Evolutionary conservation across 805 yeast species (phyloP), one percentile per base, ranked within the genome.

Genomic region (Ogataea philodendri): DNA sequence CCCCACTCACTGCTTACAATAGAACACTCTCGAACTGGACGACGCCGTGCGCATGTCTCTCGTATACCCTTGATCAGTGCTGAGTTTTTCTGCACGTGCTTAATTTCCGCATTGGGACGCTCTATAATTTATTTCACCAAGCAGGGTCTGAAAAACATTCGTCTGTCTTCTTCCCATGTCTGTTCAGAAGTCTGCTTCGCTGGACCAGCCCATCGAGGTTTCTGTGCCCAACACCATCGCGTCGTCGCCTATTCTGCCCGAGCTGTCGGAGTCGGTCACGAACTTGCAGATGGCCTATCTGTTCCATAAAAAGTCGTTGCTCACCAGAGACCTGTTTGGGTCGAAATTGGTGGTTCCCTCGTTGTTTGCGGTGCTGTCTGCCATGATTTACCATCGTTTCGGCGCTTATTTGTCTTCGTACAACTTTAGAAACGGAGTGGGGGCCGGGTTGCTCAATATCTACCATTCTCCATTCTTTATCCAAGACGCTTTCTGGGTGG

Each of bases 281-380:
- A 78, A 75, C 39, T 59, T 83, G 41, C 76, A 81, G 19, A 76
- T 84, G 39, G 93, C 84, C 54, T 76, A 69, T 45, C 62, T 74
- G 37, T 53, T 71, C 15, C 67, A 63, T 44, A 54, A 64, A 24
- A 81, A 75, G 51, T 59, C 78, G 2, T 41, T 57, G 16, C 64
- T 76, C 35, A 74, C 72, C 52, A 67, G 53, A 39, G 49, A 51
- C 29, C 49, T 76, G 24, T 66, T 76, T 30, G 68, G 69, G 65
- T 71, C 70, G 52, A 74, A 72, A 3, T 39, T 63, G 15, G 62
- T 75, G 0, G 30, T 67, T 8, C 29, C 60, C 2, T 4, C 60
- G 8, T 26, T 59, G 7, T 23, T 54, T 9, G 47, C 53, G 4
- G 41, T 55, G 9, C 17, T 55, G 1, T 47, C 63, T 1, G 31